Evolutionary conservation across 306 rosid genomes (phyloP).

Genomic region (Trifolium dubium): DNA sequence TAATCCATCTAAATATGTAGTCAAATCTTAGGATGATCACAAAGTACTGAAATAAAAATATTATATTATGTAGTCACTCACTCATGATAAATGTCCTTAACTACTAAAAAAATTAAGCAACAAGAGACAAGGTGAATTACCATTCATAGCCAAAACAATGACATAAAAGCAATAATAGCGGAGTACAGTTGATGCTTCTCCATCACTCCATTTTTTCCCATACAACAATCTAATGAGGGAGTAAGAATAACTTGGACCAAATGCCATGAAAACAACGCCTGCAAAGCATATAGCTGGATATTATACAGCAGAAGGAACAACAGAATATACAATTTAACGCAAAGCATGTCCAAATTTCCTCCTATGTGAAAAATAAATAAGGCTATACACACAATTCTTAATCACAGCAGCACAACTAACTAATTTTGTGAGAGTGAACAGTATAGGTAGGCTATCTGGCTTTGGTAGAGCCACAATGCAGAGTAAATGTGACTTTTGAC

Average conservation of each 20-base stretch:
- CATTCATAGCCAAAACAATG: slow-evolving; percentile 93
- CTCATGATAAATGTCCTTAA: neutral
- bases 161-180: slow-evolving; percentile 80
- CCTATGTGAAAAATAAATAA: slow-evolving; percentile 16
- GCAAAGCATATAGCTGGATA: slow-evolving; percentile 44
- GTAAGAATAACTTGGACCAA: slow-evolving; percentile 94
- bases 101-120: slow-evolving; percentile 17
- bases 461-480: slow-evolving; percentile 21
- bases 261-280: slow-evolving; percentile 91
- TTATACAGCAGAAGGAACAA: slow-evolving; percentile 39
- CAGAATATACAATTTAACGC: slow-evolving; percentile 32
- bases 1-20: neutral
- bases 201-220: slow-evolving; percentile 94
- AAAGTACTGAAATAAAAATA: neutral
- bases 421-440: slow-evolving; percentile 8
- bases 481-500: slow-evolving; percentile 27
- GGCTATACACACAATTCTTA: slow-evolving; percentile 26
- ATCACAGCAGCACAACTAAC: slow-evolving; percentile 16
- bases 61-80: too few species aligned
- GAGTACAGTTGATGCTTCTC: slow-evolving; percentile 90
- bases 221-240: slow-evolving; percentile 87
- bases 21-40: neutral
- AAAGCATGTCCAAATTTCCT: slow-evolving; percentile 29
- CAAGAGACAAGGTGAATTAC: slow-evolving; percentile 45
- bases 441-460: slow-evolving; percentile 1